Conservation (phyloP, 2,329 filamentous ascomycete genomes). For the Fusarium udum region DNA sequence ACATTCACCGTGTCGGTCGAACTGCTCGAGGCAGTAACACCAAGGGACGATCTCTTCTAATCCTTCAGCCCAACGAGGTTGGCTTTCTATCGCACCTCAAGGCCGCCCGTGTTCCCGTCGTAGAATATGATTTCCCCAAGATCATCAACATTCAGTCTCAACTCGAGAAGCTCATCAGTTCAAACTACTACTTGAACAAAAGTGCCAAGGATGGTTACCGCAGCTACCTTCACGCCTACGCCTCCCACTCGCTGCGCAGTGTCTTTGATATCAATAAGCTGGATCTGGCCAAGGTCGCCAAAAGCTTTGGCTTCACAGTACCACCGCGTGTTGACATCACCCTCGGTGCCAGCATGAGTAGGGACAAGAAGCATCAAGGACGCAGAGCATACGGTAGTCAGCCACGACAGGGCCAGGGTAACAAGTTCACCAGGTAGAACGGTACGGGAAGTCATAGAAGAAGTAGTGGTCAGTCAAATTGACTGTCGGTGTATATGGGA, state of each 20-base stretch:
- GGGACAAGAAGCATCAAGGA: conserved; percentile 70
- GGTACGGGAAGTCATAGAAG: background rate
- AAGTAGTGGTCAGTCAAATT: conserved; percentile 22
- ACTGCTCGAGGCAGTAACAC: conserved; percentile 86
- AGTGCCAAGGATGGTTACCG: conserved; percentile 80
- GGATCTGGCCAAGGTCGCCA: conserved; percentile 84
- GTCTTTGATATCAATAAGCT: conserved; percentile 84
- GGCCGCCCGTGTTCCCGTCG: conserved; percentile 88
- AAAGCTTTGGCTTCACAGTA: conserved; percentile 81
- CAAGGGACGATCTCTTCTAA: conserved; percentile 90
- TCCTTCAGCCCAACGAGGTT: conserved; percentile 90
- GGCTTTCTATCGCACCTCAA: conserved; percentile 93
- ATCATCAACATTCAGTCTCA: conserved; percentile 91
- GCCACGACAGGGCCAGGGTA: conserved; percentile 64
- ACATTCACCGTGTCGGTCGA: conserved; percentile 95
- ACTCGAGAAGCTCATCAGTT: conserved; percentile 90
- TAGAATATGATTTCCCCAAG: conserved; percentile 97
- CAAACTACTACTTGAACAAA: conserved; percentile 98
- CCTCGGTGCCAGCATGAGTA: conserved; percentile 81
- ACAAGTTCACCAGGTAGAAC: conserved; percentile 40
- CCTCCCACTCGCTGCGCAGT: conserved; percentile 69
- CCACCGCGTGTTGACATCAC: conserved; percentile 85
- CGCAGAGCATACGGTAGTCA: conserved; percentile 81
- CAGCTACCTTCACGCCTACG: conserved; percentile 94
- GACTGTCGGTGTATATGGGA: conserved; percentile 34